Evolutionary conservation across 2,329 filamentous ascomycete species (phyloP), one percentile per base, ranked within the genome.

Genomic region (Leptographium lundbergii): DNA sequence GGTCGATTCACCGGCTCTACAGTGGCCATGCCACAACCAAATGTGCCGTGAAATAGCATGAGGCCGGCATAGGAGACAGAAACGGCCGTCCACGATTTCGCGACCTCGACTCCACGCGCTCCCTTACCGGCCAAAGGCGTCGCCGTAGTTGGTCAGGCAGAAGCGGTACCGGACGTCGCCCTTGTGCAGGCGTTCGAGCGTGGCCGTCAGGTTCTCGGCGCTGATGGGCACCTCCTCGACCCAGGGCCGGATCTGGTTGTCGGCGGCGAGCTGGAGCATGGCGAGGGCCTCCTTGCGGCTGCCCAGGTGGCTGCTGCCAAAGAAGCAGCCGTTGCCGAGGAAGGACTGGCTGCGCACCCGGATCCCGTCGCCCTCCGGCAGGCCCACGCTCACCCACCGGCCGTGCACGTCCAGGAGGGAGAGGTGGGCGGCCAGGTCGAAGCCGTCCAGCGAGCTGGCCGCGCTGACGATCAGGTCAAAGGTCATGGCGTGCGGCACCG

Each of bases 381-480:
- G 77, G 50, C 88, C 89, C 58, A 92, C 87, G 67, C 81, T 88
- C 70, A 92, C 82, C 82, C 88, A 94, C 68, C 80, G 81, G 60
- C 87, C 88, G 74, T 91, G 88, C 60, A 92, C 85, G 72, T 92
- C 90, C 69, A 95, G 80, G 66, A 91, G 81, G 62, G 81, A 82
- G 67, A 95, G 81, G 75, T 94, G 95, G 63, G 85, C 79, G 57
- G 73, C 72, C 36, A 89, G 74, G 68, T 89, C 81, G 73, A 89
- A 89, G 54, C 77, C 79, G 57, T 84, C 81, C 57, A 81, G 85
- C 42, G 80, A 83, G 67, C 83, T 88, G 65, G 88, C 86, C 9
- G 83, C 86, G 78, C 87, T 89, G 75, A 91, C 71, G 70, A 91
- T 87, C 65, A 91, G 78, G 73, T 91, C 88, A 66, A 91, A 89